A percentile compares a stretch with the other conserved stretches of the same genome.
phyloP scores from a whole-genome alignment of 768 basidiomycete species.

The Pholiota microspora region DNA sequence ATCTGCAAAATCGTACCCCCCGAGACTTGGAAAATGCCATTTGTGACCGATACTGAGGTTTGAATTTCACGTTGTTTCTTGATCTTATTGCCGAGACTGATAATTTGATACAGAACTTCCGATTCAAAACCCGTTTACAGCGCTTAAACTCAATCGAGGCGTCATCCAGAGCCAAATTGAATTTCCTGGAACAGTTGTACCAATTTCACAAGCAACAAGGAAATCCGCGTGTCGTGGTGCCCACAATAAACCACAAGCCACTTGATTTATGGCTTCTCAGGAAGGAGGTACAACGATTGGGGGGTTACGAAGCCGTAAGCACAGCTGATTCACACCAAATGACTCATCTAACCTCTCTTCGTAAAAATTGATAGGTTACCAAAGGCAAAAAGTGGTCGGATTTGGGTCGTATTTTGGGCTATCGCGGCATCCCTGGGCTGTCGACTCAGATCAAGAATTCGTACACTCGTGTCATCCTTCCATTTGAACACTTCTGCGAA shows the following conservation, averaged over 20 bases:
- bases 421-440: constrained; percentile 77
- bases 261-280: constrained; percentile 92
- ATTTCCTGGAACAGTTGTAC: constrained; percentile 96
- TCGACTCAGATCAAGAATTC: constrained; percentile 88
- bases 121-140: constrained; percentile 94
- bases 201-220: constrained; percentile 97
- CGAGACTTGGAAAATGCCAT: constrained; percentile 92
- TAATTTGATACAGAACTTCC: constrained; percentile 61
- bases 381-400: constrained; percentile 86
- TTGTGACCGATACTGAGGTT: constrained; percentile 92
- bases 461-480: constrained; percentile 87
- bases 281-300: constrained; percentile 87
- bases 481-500: constrained; percentile 91
- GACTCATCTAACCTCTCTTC: constrained; percentile 5
- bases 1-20: constrained; percentile 98
- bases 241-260: constrained; percentile 89
- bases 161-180: constrained; percentile 92
- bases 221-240: constrained; percentile 86
- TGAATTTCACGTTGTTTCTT: constrained; percentile 23
- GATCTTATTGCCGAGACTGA: constrained; percentile 35
- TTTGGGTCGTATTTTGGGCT: constrained; percentile 79
- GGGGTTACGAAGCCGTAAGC: constrained; percentile 84
- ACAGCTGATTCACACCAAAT: constrained; percentile 5
- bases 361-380: constrained; percentile 61
- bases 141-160: constrained; percentile 97